Evolutionary conservation across 441 rosid species (phyloP), one percentile per base, ranked within the genome.

Genomic region (Populus hybrid): DNA sequence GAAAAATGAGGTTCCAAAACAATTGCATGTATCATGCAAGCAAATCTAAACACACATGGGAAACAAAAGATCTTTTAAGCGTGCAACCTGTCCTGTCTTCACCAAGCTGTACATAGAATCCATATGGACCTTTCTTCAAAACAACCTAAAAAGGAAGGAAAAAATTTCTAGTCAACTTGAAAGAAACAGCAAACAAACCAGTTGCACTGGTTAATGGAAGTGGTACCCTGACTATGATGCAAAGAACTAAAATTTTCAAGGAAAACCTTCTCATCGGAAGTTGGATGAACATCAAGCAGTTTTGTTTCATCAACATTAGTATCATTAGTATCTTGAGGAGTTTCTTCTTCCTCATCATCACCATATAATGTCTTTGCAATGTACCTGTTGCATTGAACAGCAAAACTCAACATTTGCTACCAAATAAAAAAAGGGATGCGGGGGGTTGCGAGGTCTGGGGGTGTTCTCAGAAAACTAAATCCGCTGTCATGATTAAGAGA

Each of bases 51-150:
- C 88, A 64, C 86, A 96, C 98, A 82, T 92, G 97, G 84, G 95
- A 80, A 77, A 85, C 86, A 59, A 91, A 90, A 63, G 97, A 89
- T 78, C 99, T 88, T 90, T 94, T 89, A 74, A 98, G 98, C 66
- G 82, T 36, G 82, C 86, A 89, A 65, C 92, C 95, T 56, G 78
- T 91, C 79, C 87, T 93, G 83, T 94, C 94, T 77, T 96, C 98
- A 45, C 98, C 98, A 74, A 96, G 98, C 86, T 96, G 99, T 75
- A 96, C 88, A 79, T 96, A 94, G 85, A 71, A 74, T 83, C 99
- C 99, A 74, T 93, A 96, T 29, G 99, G 99, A 74, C 99, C 99
- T 74, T 82, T 92, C 90, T 93, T 96, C 78, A 96, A 85, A 75
- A 94, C 85, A 88, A 94, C 78, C 99, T 96, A 90, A 53, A 53